Conservation (phyloP, 139 green algal species). For the Pleodorina starrii region DNA sequence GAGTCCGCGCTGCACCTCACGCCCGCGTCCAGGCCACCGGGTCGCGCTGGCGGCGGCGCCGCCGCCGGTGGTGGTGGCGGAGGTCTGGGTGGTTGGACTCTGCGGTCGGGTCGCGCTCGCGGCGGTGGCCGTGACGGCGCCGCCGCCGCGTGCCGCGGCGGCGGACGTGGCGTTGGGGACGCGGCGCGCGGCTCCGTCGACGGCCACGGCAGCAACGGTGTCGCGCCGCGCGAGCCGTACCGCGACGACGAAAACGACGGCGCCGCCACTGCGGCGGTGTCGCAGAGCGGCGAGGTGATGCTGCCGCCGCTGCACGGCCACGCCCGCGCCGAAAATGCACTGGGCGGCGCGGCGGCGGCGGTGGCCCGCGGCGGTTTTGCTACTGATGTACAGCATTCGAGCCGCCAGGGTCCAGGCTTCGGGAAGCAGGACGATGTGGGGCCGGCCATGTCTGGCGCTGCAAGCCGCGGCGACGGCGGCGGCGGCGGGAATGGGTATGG, state of each 20-base stretch:
- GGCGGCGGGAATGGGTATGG: neutral
- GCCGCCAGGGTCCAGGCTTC: neutral
- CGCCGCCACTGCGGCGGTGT: neutral
- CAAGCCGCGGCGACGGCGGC: neutral
- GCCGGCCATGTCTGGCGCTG: neutral
- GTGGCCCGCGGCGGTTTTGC: neutral
- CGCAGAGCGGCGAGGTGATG: conserved; percentile 13
- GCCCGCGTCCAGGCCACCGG: neutral
- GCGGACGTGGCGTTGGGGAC: neutral
- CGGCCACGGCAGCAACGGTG: conserved; percentile 33
- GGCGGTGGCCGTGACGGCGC: neutral
- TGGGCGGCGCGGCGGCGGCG: neutral
- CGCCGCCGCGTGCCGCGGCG: neutral
- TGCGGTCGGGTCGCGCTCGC: neutral
- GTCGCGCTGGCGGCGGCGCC: neutral
- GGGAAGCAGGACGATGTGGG: neutral
- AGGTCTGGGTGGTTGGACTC: neutral
- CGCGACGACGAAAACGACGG: neutral
- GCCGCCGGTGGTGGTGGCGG: neutral
- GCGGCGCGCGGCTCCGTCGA: neutral
- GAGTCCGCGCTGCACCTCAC: conserved; percentile 17
- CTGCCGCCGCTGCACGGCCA: neutral
- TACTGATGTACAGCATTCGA: neutral
- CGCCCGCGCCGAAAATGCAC: too few species aligned
- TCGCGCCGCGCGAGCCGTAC: neutral